Percentiles rank a stretch among this genome's conserved stretches.
These are phyloP conservation scores for Epichloe hybrida DNA, from an alignment of 2,329 filamentous ascomycete species.

Conservation along the genomic window DNA sequence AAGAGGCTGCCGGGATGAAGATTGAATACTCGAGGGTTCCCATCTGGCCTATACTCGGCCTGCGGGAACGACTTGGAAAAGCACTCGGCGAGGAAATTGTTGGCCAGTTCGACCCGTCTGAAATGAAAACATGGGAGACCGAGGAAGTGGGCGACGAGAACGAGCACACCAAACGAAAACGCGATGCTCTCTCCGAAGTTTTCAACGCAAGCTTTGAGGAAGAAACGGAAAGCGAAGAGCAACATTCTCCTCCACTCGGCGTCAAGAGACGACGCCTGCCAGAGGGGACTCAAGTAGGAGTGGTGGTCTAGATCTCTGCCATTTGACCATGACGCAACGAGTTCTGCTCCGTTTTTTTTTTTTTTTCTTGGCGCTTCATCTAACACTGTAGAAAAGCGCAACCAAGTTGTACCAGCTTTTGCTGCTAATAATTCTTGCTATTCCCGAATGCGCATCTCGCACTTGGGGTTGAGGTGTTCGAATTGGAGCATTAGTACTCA, in stretches of 20 bases:
- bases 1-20: constrained; percentile 22
- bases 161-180: constrained; percentile 18
- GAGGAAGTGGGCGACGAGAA: constrained; percentile 17
- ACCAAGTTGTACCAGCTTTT: background rate
- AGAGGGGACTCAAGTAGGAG: constrained; percentile 16
- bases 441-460: background rate
- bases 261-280: constrained; percentile 22
- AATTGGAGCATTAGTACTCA: background rate
- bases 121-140: constrained; percentile 32
- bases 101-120: constrained; percentile 24
- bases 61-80: constrained; percentile 40
- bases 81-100: constrained; percentile 39
- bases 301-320: constrained; percentile 14
- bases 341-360: background rate
- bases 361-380: background rate
- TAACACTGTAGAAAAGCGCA: too few species aligned
- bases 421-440: background rate
- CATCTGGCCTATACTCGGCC: constrained; percentile 40
- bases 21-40: constrained; percentile 36
- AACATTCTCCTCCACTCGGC: constrained; percentile 12
- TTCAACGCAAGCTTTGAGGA: constrained; percentile 29
- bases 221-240: constrained; percentile 21
- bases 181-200: constrained; percentile 23
- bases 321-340: background rate
- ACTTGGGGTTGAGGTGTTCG: background rate